Evolutionary conservation across 257 asterid species (phyloP), one percentile per base, ranked within the genome.

Genomic region (Petunia secreta): DNA sequence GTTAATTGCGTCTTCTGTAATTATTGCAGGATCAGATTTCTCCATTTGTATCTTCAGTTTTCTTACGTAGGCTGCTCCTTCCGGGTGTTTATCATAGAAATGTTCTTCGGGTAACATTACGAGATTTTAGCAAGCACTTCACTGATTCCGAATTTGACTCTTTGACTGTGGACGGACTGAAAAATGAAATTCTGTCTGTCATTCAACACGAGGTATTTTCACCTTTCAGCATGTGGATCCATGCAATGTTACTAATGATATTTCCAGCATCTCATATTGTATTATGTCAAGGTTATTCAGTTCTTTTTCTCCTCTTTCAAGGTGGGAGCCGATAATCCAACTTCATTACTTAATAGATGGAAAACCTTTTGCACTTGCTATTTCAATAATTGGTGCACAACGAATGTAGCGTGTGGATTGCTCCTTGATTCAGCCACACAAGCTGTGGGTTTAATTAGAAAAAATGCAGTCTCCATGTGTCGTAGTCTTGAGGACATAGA

Each of bases 401-500:
- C 83, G 81, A 95, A 91, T 89, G 94, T 91, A 66, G 85, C 93
- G 62, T 90, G 89, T 87, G 97, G 96, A 83, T 88, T 95, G 79
- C 90, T 91, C 53, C 63, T 95, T 78, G 97, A 93, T 89, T 87
- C 97, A 40, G 82, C 88, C 50, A 87, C 96, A 62, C 93, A 97
- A 59, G 92, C 94, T 79, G 80, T 90, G 84, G 94, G 95, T 83
- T 85, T 95, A 86, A 87, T 93, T 87, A 90, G 99, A 87, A 93
- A 85, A 82, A 88, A 83, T 82, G 48, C 90, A 66, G 81, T 95
- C 83, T 93, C 99, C 69, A 80, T 95, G 15, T 91, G 87, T 84
- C 98, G 99, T 76, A 86, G 91, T 83, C 85, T 95, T 89, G 97
- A 91, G 90, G 91, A 89, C 67, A 89, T 89, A 82, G 99, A 95